Evolutionary conservation across 2,329 filamentous ascomycete species (phyloP).

Genomic region (Aspergillus neoniger): DNA sequence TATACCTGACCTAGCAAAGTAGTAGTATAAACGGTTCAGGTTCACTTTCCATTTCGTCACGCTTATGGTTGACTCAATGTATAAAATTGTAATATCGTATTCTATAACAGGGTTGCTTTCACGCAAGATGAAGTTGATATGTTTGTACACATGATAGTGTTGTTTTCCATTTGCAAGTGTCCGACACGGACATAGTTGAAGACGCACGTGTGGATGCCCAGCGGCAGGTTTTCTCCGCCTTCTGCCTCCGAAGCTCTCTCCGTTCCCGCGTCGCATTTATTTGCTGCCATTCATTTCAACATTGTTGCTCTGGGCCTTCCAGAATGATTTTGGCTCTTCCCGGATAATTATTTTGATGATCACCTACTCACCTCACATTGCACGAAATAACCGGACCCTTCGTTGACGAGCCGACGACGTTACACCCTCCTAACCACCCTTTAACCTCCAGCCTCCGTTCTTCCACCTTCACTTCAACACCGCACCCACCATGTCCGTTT

Average conservation of each 20-base stretch:
- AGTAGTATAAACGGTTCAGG: too few species aligned
- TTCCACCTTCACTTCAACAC: neutral
- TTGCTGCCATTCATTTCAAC: neutral
- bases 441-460: slow-evolving; percentile 7
- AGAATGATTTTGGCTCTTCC: neutral
- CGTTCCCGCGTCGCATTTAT: slow-evolving; percentile 8
- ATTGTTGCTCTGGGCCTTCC: neutral
- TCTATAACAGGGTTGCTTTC: too few species aligned
- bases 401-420: neutral
- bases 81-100: too few species aligned
- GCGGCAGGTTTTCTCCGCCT: slow-evolving; percentile 4
- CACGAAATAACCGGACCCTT: neutral
- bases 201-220: neutral
- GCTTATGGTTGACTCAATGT: too few species aligned
- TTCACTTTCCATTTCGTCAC: too few species aligned
- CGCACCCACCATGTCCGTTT: slow-evolving; percentile 62
- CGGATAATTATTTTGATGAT: neutral
- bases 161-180: neutral
- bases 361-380: neutral
- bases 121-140: too few species aligned
- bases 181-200: neutral
- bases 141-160: too few species aligned
- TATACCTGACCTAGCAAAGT: too few species aligned
- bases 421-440: slow-evolving; percentile 9
- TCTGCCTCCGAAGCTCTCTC: neutral